Evolutionary conservation across 2,329 filamentous ascomycete genomes (phyloP), one percentile per base, ranked within the genome.

Genomic region (Neofusicoccum sp.): DNA sequence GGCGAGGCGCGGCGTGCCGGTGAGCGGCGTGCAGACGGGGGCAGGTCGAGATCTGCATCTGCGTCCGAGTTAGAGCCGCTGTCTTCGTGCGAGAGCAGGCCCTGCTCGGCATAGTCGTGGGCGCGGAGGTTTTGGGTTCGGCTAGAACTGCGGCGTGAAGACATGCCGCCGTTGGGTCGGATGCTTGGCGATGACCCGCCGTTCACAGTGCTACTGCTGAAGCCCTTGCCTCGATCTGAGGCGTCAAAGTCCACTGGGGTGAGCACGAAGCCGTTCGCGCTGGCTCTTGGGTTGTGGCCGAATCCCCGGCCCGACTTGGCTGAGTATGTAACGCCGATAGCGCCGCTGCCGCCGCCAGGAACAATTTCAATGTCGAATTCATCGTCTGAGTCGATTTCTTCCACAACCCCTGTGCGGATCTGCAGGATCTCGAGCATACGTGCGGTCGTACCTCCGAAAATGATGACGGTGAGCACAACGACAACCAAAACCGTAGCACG

Each of bases 371-470:
- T 99, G 72, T 99, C 95, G 69, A 99, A 99, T 74, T 99, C 95
- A 71, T 99, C 95, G 71, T 99, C 95, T 45, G 91, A 96, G 72
- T 99, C 95, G 45, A 96, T 90, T 73, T 99, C 95, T 69, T 99
- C 95, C 0, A 97, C 90, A 0, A 99, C 93, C 0, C 95, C 95
- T 0, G 93, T 99, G 61, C 91, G 86, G 63, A 99, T 99, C n/a
- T 92, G 90, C 14, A 98, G 79, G 59, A 99, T 99, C 73, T 99
- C 95, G 16, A 99, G 81, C 95, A 99, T 99, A 60, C 93, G 89
- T 11, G 93, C 93, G 0, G 95, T 99, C 6, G 95, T 99, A 57
- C 95, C 95, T 60, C 95, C 95, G 69, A 99, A 99, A 64, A 99
- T 98, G 76, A 99, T 99, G 68, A 99, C 95, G 0, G 95, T 98